Evolutionary conservation across 2,329 filamentous ascomycete species (phyloP).

Genomic region (Orbilia blumenaviensis): DNA sequence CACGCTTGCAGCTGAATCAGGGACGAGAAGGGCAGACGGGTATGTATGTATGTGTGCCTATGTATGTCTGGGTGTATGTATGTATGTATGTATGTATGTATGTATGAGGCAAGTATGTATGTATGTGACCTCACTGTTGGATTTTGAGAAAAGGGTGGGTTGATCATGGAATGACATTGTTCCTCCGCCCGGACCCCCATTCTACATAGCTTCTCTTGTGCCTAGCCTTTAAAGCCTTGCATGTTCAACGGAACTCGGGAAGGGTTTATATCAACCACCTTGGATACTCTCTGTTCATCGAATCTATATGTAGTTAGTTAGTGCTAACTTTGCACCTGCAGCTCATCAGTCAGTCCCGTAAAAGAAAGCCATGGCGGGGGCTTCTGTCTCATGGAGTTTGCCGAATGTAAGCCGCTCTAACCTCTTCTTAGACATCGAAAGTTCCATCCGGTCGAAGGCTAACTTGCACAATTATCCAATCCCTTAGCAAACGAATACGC

Average conservation of each 20-base stretch:
- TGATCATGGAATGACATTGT: too few species aligned
- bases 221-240: too few species aligned
- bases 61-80: too few species aligned
- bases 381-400: conserved; percentile 16
- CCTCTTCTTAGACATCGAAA: neutral
- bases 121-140: neutral
- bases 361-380: neutral
- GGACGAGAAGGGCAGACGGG: conserved; percentile 3
- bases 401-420: conserved; percentile 48
- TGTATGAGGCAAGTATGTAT: neutral
- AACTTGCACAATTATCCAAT: conserved; percentile 41
- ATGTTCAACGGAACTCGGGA: neutral
- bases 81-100: neutral
- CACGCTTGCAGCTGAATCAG: conserved; percentile 16
- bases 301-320: neutral
- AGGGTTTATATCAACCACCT: conserved; percentile 6
- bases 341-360: neutral
- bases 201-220: too few species aligned
- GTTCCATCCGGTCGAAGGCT: conserved; percentile 1
- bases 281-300: neutral
- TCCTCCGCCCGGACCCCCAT: too few species aligned
- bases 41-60: neutral
- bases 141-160: conserved; percentile 1
- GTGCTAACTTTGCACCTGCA: conserved; percentile 5
- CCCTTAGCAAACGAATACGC: conserved; percentile 45